A percentile compares a stretch with the other conserved stretches of the same genome.
phyloP scores from a whole-genome alignment of 2,329 filamentous ascomycete species.

The Scedosporium boydii region DNA sequence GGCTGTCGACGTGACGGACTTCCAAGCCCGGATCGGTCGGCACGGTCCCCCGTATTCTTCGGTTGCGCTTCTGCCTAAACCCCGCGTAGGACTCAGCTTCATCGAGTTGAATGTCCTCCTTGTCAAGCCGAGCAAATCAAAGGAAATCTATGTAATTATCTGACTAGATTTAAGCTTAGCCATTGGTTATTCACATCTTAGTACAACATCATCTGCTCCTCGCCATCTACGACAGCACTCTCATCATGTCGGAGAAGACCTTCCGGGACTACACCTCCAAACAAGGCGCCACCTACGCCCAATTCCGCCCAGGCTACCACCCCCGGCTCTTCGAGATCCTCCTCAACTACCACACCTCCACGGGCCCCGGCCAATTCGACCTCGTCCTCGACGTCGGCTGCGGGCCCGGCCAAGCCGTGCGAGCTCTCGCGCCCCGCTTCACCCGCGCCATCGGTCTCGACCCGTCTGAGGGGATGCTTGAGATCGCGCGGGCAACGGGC shows the following conservation, averaged over 20 bases:
- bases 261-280: constrained; percentile 13
- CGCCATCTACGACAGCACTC: too few species aligned
- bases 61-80: too few species aligned
- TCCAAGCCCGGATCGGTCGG: too few species aligned
- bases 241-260: not conserved
- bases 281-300: constrained; percentile 34
- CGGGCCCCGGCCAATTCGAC: constrained; percentile 25
- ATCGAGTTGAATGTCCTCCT: too few species aligned
- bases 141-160: too few species aligned
- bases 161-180: too few species aligned
- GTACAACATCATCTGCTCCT: too few species aligned
- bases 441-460: constrained; percentile 39
- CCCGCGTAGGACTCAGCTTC: too few species aligned
- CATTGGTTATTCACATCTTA: too few species aligned
- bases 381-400: constrained; percentile 39
- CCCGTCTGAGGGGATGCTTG: constrained; percentile 43
- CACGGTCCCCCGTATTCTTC: too few species aligned
- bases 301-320: constrained; percentile 31
- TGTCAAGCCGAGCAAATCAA: too few species aligned
- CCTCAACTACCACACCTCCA: constrained; percentile 34
- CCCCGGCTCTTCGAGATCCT: constrained; percentile 34
- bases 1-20: too few species aligned
- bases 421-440: constrained; percentile 36
- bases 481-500: constrained; percentile 8
- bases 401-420: constrained; percentile 41